A percentile compares a stretch with the other conserved stretches of the same genome.
These are phyloP conservation scores for Taxawa tesnikishii DNA, from an alignment of 2,329 filamentous ascomycete genomes.

Conservation along the genomic window DNA sequence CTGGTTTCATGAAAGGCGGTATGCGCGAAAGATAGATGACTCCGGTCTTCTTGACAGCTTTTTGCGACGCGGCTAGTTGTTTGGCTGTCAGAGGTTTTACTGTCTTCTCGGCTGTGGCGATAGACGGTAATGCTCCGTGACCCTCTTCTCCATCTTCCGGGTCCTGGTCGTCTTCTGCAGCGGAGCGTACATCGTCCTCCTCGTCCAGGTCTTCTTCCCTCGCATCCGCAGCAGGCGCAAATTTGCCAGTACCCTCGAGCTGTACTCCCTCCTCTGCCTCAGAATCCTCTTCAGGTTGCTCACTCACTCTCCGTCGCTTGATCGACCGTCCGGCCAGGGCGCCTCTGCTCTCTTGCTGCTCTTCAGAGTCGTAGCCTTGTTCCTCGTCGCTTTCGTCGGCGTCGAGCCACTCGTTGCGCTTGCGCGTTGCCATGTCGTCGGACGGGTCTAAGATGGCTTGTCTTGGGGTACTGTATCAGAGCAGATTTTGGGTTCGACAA, in stretches of 20 bases:
- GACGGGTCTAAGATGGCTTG: not conserved
- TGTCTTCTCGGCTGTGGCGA: slow-evolving; percentile 3
- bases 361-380: slow-evolving; percentile 53
- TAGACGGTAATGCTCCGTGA: slow-evolving; percentile 2
- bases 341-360: slow-evolving; percentile 54
- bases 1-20: slow-evolving; percentile 79
- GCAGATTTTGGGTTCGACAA: no score
- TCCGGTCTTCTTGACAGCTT: slow-evolving; percentile 59
- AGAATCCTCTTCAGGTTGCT: slow-evolving; percentile 19
- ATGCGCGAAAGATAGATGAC: slow-evolving; percentile 75
- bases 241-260: slow-evolving; percentile 4
- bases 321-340: slow-evolving; percentile 30
- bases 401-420: slow-evolving; percentile 61
- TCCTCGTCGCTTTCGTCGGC: slow-evolving; percentile 31
- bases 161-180: slow-evolving; percentile 11
- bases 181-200: slow-evolving; percentile 10
- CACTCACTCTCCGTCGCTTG: slow-evolving; percentile 52
- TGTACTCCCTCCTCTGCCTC: slow-evolving; percentile 10
- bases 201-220: slow-evolving; percentile 8
- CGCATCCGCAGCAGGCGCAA: slow-evolving; percentile 1
- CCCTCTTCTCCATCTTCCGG: slow-evolving; percentile 18
- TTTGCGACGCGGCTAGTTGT: slow-evolving; percentile 53
- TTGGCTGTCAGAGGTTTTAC: slow-evolving; percentile 44
- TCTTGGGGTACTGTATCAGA: no score
- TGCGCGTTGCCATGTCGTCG: slow-evolving; percentile 51